These are phyloP conservation scores for Tolypocladium inflatum DNA, from an alignment of 2,329 filamentous ascomycete genomes.

Conservation along the genomic window DNA sequence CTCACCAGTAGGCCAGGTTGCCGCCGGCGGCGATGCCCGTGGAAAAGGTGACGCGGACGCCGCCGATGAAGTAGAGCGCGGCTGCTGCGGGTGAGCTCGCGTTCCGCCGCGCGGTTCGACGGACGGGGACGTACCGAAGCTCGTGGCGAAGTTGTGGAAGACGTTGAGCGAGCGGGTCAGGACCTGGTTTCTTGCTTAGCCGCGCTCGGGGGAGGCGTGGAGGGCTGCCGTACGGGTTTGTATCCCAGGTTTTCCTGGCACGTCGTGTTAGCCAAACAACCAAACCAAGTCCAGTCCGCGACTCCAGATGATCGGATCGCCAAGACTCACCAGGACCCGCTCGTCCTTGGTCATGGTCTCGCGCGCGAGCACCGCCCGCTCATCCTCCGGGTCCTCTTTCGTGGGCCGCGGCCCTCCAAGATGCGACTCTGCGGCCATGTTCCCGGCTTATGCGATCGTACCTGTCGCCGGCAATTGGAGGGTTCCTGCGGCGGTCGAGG, in stretches of 20 bases:
- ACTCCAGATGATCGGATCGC: neutral
- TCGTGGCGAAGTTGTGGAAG: neutral
- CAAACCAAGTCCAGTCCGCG: neutral
- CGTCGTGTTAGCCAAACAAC: neutral
- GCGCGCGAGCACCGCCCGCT: neutral
- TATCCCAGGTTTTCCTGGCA: neutral
- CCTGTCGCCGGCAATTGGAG: neutral
- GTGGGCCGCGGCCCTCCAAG: neutral
- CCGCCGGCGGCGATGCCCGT: constrained; percentile 53
- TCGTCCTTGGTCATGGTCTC: neutral
- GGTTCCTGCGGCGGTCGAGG: neutral
- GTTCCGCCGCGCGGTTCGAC: no score
- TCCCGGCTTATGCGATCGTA: neutral
- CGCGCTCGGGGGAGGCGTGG: neutral
- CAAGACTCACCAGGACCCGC: neutral
- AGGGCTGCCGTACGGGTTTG: neutral
- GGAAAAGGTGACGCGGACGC: constrained; percentile 50
- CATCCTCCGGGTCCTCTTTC: neutral
- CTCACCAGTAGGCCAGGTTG: constrained; percentile 49
- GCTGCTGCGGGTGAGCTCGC: constrained; percentile 23
- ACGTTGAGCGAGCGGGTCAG: neutral
- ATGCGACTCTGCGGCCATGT: neutral
- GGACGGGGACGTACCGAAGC: neutral
- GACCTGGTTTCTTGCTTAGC: neutral
- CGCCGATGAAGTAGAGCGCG: constrained; percentile 51